Conservation (phyloP, 768 basidiomycete species). For the Boletus pseudo-olivaceus region DNA sequence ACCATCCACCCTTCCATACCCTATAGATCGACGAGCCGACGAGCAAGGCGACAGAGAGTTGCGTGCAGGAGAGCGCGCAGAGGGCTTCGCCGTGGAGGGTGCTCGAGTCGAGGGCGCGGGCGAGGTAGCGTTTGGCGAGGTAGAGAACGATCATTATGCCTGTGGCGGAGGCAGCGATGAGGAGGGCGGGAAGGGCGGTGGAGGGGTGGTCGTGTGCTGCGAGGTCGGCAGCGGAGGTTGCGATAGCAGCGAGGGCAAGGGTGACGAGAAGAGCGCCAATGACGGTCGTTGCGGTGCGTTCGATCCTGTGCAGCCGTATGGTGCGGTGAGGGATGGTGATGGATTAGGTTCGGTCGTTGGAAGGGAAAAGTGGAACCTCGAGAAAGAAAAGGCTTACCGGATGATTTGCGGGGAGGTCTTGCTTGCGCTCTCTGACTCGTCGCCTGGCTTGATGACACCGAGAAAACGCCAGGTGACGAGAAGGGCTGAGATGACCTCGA, state of each 20-base stretch:
- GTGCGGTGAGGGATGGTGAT: too few relatives aligned
- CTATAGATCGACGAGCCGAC: constrained; percentile 37
- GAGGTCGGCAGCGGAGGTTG: constrained; percentile 34
- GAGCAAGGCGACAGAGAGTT: constrained; percentile 43
- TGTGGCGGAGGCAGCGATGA: constrained; percentile 41
- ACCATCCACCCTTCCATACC: constrained; percentile 43
- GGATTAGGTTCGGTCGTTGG: neutral
- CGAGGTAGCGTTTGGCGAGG: constrained; percentile 42
- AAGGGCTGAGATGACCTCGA: constrained; percentile 43
- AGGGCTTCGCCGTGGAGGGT: constrained; percentile 42
- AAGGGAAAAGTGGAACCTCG: neutral
- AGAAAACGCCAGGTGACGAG: constrained; percentile 46
- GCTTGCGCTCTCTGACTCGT: constrained; percentile 23
- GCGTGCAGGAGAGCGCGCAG: constrained; percentile 42
- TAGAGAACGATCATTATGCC: constrained; percentile 40
- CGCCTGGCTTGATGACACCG: constrained; percentile 31
- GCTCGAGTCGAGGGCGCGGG: constrained; percentile 40
- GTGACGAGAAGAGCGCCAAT: constrained; percentile 38
- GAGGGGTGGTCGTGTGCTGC: constrained; percentile 34
- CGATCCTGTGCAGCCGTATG: constrained; percentile 21
- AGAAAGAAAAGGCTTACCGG: constrained; percentile 2
- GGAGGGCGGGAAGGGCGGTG: constrained; percentile 37
- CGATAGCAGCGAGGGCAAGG: constrained; percentile 37
- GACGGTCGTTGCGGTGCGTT: constrained; percentile 33
- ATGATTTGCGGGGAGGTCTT: constrained; percentile 4